These are phyloP conservation scores for Yamadazyma olivae DNA, from an alignment of 805 yeast genomes.

Conservation along the genomic window DNA sequence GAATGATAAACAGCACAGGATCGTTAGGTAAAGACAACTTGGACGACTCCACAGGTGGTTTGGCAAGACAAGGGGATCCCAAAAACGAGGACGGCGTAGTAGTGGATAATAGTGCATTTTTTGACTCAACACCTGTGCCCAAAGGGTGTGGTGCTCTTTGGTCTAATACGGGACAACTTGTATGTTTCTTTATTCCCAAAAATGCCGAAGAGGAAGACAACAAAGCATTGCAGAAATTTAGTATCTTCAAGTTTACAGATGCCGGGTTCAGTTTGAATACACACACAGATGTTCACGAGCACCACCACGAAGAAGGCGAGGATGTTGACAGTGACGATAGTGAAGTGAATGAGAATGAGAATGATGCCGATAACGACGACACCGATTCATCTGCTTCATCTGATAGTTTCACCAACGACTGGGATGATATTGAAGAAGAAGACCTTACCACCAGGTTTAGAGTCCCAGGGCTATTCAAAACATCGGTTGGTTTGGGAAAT, in stretches of 20 bases:
- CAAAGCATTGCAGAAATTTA: slow-evolving; percentile 47
- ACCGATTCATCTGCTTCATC: slow-evolving; percentile 33
- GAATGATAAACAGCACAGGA: slow-evolving; percentile 20
- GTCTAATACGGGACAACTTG: slow-evolving; percentile 73
- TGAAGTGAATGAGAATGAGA: slow-evolving; percentile 19
- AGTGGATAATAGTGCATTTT: slow-evolving; percentile 14
- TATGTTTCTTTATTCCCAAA: slow-evolving; percentile 76
- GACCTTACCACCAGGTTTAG: slow-evolving; percentile 47
- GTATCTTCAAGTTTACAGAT: slow-evolving; percentile 40
- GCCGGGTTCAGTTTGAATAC: slow-evolving; percentile 45
- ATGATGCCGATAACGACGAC: slow-evolving; percentile 16
- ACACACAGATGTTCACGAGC: slow-evolving; percentile 10
- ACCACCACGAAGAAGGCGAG: slow-evolving; percentile 16
- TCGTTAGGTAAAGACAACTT: slow-evolving; percentile 12
- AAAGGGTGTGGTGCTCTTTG: slow-evolving; percentile 92
- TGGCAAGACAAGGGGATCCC: neutral
- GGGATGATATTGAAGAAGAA: slow-evolving; percentile 61
- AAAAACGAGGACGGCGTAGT: neutral
- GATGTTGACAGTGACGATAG: slow-evolving; percentile 14
- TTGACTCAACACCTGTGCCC: slow-evolving; percentile 87
- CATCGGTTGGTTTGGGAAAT: slow-evolving; percentile 39
- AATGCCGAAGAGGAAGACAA: slow-evolving; percentile 23
- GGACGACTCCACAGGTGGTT: neutral
- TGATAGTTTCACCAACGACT: slow-evolving; percentile 64
- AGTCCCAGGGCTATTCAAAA: slow-evolving; percentile 49